Evolutionary conservation across 768 basidiomycete species (phyloP).

Genomic region (Mycena crocata): DNA sequence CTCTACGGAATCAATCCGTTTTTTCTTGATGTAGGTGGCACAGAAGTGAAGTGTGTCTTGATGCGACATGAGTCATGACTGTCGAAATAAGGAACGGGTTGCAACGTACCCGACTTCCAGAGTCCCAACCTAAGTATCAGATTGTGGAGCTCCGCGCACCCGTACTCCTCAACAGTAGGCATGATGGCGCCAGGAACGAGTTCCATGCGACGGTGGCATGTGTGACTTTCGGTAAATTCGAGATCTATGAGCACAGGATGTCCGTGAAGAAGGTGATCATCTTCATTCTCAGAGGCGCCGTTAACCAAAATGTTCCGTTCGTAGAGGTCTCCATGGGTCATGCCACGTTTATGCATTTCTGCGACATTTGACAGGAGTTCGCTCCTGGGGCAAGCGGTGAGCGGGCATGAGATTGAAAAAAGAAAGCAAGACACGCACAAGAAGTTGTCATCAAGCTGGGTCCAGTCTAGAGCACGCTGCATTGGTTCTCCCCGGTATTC

Average conservation of each 20-base stretch:
- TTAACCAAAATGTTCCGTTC: not conserved
- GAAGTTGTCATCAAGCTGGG: not conserved
- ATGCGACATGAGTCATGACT: not conserved
- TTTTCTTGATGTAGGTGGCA: not conserved
- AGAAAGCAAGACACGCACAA: not conserved
- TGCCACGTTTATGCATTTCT: not conserved
- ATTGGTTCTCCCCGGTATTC: slow-evolving; percentile 1
- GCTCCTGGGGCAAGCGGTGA: not conserved
- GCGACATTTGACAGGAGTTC: not conserved
- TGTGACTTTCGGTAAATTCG: not conserved
- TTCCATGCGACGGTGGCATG: not conserved
- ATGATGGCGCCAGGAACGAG: not conserved
- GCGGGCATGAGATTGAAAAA: not conserved
- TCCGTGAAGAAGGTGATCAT: not conserved
- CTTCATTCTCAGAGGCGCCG: not conserved
- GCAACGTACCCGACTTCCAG: not conserved
- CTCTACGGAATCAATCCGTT: too few relatives aligned
- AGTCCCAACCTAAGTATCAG: not conserved
- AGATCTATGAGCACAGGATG: not conserved
- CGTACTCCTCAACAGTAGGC: slow-evolving; percentile 3
- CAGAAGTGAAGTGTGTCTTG: not conserved
- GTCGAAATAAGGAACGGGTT: not conserved
- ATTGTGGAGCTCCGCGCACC: not conserved
- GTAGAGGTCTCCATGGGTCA: not conserved
- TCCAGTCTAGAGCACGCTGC: not conserved